Conservation (phyloP, 2,329 filamentous ascomycete species). For the Calonectria multiphialidica region DNA sequence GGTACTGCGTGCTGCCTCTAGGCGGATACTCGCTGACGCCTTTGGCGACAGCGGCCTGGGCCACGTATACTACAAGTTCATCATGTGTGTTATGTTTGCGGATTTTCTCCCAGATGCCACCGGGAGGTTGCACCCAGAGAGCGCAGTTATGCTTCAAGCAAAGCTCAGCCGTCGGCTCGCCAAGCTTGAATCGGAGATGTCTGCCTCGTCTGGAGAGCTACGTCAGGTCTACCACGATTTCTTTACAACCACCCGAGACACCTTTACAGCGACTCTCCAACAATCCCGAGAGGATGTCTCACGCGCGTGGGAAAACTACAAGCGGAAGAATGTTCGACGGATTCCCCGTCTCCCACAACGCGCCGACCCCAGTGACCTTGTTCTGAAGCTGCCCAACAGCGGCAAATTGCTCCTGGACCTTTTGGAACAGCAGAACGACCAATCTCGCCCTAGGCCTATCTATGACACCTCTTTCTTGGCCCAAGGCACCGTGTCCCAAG, state of each 20-base stretch:
- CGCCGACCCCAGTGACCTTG: constrained; percentile 30
- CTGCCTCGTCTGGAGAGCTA: background rate
- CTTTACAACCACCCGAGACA: constrained; percentile 19
- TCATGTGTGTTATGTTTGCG: constrained; percentile 62
- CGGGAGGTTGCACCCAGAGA: constrained; percentile 29
- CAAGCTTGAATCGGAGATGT: constrained; percentile 39
- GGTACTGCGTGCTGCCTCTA: constrained; percentile 68
- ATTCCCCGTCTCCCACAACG: constrained; percentile 36
- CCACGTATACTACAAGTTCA: constrained; percentile 66
- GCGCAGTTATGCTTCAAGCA: constrained; percentile 36
- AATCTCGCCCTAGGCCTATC: constrained; percentile 22
- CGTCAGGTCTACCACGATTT: constrained; percentile 14
- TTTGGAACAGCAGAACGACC: constrained; percentile 15
- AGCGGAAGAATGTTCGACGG: constrained; percentile 31
- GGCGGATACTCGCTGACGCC: constrained; percentile 62
- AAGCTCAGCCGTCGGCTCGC: constrained; percentile 42
- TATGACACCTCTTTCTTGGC: background rate
- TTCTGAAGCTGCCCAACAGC: constrained; percentile 34
- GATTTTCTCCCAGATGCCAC: constrained; percentile 57
- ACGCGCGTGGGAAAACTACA: constrained; percentile 35
- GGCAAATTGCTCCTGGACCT: constrained; percentile 28
- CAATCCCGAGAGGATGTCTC: constrained; percentile 30
- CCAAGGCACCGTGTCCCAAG: constrained; percentile 28
- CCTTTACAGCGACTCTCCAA: constrained; percentile 22
- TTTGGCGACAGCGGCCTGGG: constrained; percentile 40